Evolutionary conservation across 2,329 filamentous ascomycete genomes (phyloP), one percentile per base, ranked within the genome.

Genomic region (Epichloe uncinata): DNA sequence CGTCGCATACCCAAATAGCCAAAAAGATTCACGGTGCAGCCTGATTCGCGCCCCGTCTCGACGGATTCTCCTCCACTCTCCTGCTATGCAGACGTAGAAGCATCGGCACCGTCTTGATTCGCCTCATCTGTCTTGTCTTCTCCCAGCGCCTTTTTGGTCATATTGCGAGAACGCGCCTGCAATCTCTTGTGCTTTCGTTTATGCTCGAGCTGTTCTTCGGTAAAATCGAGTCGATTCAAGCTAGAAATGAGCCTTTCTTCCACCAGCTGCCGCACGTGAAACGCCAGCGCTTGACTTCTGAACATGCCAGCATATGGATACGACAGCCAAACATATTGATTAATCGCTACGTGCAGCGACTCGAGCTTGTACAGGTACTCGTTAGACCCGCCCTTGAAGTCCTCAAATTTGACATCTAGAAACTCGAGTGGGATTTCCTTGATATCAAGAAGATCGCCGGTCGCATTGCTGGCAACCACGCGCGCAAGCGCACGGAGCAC

Each of bases 291-390:
- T 58, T 91, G 79, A 55, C 83, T 86, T 5, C 72, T 77, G 64
- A 96, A 95, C 47, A 94, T 75, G 45, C 87, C 86, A 3, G 81
- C 74, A 64, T 91, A 95, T 6, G 91, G 83, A 66, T 91, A 97
- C 58, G 86, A 91, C 15, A 98, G 73, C 93, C 93, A 98, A 2
- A 95, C 74, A 62, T 97, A 98, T 44, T 90, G 70, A 42, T 91
- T 87, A 37, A 98, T 71, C 30, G 80, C 74, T 59, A 87, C 86
- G 69, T 98, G 93, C 15, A 98, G 73, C 3, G 70, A 65, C 64
- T 98, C 93, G 18, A 97, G 71, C 8, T 73, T 67, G 49, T 72
- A 70, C 11, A 98, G 72, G 56, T 88, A 87, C 0, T 70, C 63
- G 48, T 74, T 68, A 13, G 66, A 63, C 1, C 63, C 63, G 0